Evolutionary conservation across 2,329 filamentous ascomycete species (phyloP).

Genomic region (Paecilomyces sp.): DNA sequence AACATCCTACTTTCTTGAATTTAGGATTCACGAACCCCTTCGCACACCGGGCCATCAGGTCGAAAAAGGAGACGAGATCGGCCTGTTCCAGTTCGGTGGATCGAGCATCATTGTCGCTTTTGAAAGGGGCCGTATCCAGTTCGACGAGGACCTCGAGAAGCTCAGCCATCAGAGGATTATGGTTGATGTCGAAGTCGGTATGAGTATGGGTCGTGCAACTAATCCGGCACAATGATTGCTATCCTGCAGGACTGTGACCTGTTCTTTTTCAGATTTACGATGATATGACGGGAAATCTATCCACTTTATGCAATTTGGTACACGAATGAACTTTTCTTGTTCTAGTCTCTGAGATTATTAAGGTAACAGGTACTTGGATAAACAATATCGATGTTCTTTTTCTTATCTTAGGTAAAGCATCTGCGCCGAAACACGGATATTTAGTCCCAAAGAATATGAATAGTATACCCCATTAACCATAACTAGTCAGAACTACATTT

Average conservation of each 20-base stretch:
- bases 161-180: slow-evolving; percentile 25
- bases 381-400: no score
- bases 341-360: no score
- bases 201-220: slow-evolving; percentile 23
- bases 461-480: neutral
- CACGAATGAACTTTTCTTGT: no score
- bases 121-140: slow-evolving; percentile 27
- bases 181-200: slow-evolving; percentile 33
- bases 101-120: slow-evolving; percentile 37
- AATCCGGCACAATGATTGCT: neutral
- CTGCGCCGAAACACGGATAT: no score
- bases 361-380: no score
- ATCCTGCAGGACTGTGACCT: neutral
- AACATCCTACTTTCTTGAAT: neutral
- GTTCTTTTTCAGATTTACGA: neutral
- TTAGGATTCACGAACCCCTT: slow-evolving; percentile 28
- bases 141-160: slow-evolving; percentile 31
- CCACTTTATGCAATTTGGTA: no score
- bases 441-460: neutral
- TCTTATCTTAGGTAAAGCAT: no score
- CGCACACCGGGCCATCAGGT: slow-evolving; percentile 22
- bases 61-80: slow-evolving; percentile 35
- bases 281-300: no score
- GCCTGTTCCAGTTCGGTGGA: slow-evolving; percentile 36
- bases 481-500: neutral